Conservation (phyloP, 139 green algal genomes). For the Spirogloea muscicola region DNA sequence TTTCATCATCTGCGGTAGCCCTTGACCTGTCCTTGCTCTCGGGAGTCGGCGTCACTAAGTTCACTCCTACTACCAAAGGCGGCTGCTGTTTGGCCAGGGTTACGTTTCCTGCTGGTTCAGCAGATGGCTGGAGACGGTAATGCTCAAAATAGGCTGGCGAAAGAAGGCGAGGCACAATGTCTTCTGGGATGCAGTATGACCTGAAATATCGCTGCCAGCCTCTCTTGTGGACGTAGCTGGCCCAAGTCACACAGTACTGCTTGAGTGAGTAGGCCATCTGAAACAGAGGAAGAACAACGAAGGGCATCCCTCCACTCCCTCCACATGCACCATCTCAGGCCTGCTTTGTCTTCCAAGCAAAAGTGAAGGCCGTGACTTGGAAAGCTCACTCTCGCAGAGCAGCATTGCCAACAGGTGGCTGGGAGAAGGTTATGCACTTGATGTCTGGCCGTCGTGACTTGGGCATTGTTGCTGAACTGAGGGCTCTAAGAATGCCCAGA, state of each 20-base stretch:
- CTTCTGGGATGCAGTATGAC: constrained; percentile 11
- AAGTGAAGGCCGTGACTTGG: too few species aligned
- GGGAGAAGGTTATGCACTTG: constrained; percentile 33
- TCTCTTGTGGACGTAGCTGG: background rate
- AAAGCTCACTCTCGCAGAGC: constrained; percentile 19
- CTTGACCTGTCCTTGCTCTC: background rate
- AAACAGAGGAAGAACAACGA: too few species aligned
- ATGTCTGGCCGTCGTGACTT: background rate
- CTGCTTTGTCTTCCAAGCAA: too few species aligned
- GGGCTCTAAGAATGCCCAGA: constrained; percentile 5
- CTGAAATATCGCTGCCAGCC: constrained; percentile 13
- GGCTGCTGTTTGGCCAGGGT: background rate
- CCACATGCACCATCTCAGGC: too few species aligned
- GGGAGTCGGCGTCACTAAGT: background rate
- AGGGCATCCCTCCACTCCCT: too few species aligned
- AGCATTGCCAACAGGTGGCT: constrained; percentile 27
- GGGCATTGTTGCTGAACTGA: background rate
- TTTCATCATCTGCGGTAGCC: background rate
- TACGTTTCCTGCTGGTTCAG: background rate
- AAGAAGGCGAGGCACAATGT: constrained; percentile 14
- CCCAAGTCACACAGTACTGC: too few species aligned
- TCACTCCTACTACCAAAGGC: background rate
- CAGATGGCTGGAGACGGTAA: constrained; percentile 7
- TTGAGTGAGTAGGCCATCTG: too few species aligned
- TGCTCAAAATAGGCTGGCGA: constrained; percentile 24